Evolutionary conservation across 2,329 filamentous ascomycete species (phyloP).

Genomic region (Magnaporthiopsis incrustans): DNA sequence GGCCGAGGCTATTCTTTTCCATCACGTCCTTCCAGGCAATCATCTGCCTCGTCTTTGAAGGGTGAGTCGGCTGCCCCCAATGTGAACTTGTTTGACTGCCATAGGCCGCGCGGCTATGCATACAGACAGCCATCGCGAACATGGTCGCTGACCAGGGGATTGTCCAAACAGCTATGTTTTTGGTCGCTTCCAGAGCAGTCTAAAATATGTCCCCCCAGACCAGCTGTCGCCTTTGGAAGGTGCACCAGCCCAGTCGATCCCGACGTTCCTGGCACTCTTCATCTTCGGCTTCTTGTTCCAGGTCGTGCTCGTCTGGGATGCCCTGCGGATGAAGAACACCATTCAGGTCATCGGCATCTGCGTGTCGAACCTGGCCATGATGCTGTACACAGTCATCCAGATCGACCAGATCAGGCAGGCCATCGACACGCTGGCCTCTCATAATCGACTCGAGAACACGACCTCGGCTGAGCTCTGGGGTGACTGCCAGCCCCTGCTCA

Average conservation of each 20-base stretch:
- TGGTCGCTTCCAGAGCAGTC: conserved; percentile 66
- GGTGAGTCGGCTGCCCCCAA: conserved; percentile 49
- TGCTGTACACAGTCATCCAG: conserved; percentile 90
- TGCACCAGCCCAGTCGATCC: conserved; percentile 64
- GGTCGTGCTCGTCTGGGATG: conserved; percentile 84
- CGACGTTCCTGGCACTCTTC: conserved; percentile 91
- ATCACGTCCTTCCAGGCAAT: conserved; percentile 68
- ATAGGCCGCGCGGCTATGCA: neutral
- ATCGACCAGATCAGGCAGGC: conserved; percentile 82
- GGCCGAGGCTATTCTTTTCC: conserved; percentile 81
- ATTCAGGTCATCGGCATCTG: conserved; percentile 97
- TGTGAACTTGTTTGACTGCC: neutral
- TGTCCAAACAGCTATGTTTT: conserved; percentile 69
- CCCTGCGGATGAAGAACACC: conserved; percentile 88
- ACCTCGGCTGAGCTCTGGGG: conserved; percentile 50
- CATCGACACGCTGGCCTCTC: conserved; percentile 42
- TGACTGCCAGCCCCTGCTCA: conserved; percentile 64
- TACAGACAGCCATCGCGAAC: neutral
- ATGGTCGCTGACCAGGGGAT: neutral
- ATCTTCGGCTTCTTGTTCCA: conserved; percentile 97
- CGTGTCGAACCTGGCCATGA: conserved; percentile 81
- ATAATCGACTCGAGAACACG: conserved; percentile 29
- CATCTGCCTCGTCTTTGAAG: conserved; percentile 75
- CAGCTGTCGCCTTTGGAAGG: conserved; percentile 36
- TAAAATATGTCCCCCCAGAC: conserved; percentile 34